Evolutionary conservation across 1,139 yeast species (phyloP).

Genomic region (Ogataea hybrid): DNA sequence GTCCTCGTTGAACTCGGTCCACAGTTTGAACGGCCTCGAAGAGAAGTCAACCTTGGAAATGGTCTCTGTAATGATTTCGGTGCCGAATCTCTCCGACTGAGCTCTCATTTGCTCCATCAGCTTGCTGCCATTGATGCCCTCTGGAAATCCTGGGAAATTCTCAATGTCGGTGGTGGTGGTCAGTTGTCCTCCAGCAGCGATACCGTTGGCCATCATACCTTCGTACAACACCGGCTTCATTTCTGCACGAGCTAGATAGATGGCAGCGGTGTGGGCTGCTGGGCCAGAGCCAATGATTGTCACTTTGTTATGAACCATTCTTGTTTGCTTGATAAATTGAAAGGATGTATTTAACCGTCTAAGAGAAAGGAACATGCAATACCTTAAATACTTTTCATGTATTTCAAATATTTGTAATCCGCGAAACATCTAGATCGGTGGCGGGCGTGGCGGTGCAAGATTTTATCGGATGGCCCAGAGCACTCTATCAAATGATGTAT

Average conservation of each 20-base stretch:
- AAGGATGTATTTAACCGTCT: not conserved
- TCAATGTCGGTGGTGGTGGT: slow-evolving; percentile 98
- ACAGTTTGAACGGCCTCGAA: slow-evolving; percentile 86
- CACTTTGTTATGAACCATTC: slow-evolving; percentile 84
- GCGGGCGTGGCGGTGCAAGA: slow-evolving; percentile 6
- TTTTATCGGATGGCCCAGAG: slow-evolving; percentile 4
- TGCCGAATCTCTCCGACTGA: slow-evolving; percentile 85
- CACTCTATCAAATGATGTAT: not conserved
- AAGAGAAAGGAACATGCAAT: slow-evolving; percentile 8
- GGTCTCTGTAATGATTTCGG: slow-evolving; percentile 92
- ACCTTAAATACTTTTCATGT: slow-evolving; percentile 2
- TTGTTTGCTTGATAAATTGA: slow-evolving; percentile 20
- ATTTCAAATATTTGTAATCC: slow-evolving; percentile 13
- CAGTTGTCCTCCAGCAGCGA: slow-evolving; percentile 98
- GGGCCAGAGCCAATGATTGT: slow-evolving; percentile 98
- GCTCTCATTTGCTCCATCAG: slow-evolving; percentile 93
- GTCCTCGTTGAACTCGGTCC: slow-evolving; percentile 95
- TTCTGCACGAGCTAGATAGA: slow-evolving; percentile 95
- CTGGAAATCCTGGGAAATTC: slow-evolving; percentile 98
- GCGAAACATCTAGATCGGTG: slow-evolving; percentile 13
- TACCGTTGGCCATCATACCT: slow-evolving; percentile 96
- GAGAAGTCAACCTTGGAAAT: slow-evolving; percentile 87
- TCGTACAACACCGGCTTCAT: slow-evolving; percentile 90
- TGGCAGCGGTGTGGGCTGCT: slow-evolving; percentile 99
- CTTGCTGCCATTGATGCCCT: slow-evolving; percentile 83